A percentile compares a stretch with the other conserved stretches of the same genome.
Evolutionary conservation across 1,139 yeast genomes (phyloP).

Genomic region (Diutina pseudorugosa): DNA sequence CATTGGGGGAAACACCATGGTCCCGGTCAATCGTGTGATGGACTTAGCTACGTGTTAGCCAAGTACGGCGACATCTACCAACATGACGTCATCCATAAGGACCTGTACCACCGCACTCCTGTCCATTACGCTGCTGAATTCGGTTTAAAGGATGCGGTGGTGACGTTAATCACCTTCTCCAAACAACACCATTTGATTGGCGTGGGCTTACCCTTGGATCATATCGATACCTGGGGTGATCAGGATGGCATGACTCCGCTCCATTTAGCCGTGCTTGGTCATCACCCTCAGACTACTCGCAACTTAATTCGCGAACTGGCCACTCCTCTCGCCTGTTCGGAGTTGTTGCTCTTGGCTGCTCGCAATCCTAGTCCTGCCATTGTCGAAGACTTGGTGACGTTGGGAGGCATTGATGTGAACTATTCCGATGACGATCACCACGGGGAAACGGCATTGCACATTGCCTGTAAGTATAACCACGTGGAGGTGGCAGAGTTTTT

Average conservation of each 20-base stretch:
- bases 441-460: conserved; percentile 72
- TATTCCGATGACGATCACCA: conserved; percentile 45
- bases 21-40: conserved; percentile 12
- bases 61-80: conserved; percentile 38
- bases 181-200: conserved; percentile 20
- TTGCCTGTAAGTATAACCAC: conserved; percentile 60
- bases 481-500: conserved; percentile 43
- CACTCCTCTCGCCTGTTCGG: conserved; percentile 27
- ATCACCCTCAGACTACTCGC: conserved; percentile 67
- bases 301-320: conserved; percentile 36
- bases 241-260: conserved; percentile 74
- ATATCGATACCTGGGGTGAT: conserved; percentile 62
- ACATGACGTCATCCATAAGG: conserved; percentile 47
- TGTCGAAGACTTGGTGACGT: conserved; percentile 39
- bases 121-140: conserved; percentile 84
- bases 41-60: conserved; percentile 37
- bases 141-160: conserved; percentile 59
- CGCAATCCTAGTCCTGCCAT: conserved; percentile 51
- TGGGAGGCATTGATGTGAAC: conserved; percentile 54
- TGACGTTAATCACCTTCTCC: conserved; percentile 38
- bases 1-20: conserved; percentile 48
- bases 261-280: conserved; percentile 72
- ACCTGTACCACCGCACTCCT: conserved; percentile 73
- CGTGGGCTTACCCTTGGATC: conserved; percentile 42
- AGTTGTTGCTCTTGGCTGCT: conserved; percentile 57